Evolutionary conservation across 2,329 filamentous ascomycete species (phyloP).

Genomic region (Aspergillus cejpii): DNA sequence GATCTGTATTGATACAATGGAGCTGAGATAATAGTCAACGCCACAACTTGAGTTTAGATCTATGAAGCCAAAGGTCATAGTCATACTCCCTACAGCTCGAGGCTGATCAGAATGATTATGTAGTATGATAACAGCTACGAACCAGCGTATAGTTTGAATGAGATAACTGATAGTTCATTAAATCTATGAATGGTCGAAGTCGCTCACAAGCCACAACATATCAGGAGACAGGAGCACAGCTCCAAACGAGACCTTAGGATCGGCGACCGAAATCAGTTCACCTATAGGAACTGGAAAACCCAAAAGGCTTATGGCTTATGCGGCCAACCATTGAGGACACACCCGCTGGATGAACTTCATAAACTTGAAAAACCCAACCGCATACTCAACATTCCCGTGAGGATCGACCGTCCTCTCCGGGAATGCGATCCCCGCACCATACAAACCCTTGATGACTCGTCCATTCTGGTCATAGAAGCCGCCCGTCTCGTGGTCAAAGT

Average conservation of each 20-base stretch:
- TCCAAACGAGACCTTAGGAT: not conserved
- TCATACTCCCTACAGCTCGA: too few species aligned
- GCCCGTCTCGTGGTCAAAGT: constrained; percentile 35
- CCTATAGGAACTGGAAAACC: not conserved
- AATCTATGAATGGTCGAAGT: not conserved
- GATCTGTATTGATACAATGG: too few species aligned
- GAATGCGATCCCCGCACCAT: constrained; percentile 58
- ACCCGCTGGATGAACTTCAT: constrained; percentile 57
- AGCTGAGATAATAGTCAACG: too few species aligned
- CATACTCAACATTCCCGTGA: constrained; percentile 54
- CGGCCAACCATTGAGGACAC: constrained; percentile 44
- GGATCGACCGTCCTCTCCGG: constrained; percentile 57
- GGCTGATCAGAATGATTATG: too few species aligned
- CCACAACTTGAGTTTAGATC: too few species aligned
- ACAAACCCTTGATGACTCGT: constrained; percentile 46
- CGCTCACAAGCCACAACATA: too few species aligned
- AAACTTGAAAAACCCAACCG: constrained; percentile 60
- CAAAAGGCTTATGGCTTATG: not conserved
- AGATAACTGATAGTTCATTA: not conserved
- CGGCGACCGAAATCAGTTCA: too few species aligned
- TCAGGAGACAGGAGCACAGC: not conserved
- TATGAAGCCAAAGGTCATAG: too few species aligned
- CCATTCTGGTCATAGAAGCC: constrained; percentile 44
- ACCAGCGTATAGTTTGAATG: too few species aligned
- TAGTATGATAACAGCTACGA: too few species aligned